phyloP scores from a whole-genome alignment of 75 land plant genomes.

The Pinus albicaulis region DNA sequence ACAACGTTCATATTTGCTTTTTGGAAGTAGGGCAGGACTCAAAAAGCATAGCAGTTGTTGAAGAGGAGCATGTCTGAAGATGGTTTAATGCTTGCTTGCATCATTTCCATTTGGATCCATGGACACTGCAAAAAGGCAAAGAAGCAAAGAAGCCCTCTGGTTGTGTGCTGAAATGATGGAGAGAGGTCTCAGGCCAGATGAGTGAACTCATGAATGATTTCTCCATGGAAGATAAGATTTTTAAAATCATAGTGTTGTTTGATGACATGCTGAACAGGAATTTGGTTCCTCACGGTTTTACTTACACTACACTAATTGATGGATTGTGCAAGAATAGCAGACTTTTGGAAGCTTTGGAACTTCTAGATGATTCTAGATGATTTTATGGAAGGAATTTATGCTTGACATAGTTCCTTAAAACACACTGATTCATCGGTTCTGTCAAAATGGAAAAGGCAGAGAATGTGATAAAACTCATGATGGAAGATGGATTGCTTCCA shows the following conservation, averaged over 20 bases:
- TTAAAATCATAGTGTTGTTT: slow-evolving; percentile 30
- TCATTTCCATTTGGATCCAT: slow-evolving; percentile 68
- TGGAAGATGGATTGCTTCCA: slow-evolving; percentile 23
- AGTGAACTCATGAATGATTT: slow-evolving; percentile 52
- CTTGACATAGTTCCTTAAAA: slow-evolving; percentile 47
- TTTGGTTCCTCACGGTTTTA: slow-evolving; percentile 39
- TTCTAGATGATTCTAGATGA: slow-evolving; percentile 51
- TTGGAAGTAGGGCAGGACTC: slow-evolving; percentile 39
- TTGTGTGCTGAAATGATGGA: slow-evolving; percentile 61
- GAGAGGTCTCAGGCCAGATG: slow-evolving; percentile 31
- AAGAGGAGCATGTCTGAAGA: slow-evolving; percentile 47
- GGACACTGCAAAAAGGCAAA: slow-evolving; percentile 56
- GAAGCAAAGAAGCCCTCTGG: slow-evolving; percentile 54
- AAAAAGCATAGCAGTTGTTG: slow-evolving; percentile 45
- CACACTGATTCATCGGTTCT: slow-evolving; percentile 45
- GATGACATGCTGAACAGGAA: slow-evolving; percentile 48
- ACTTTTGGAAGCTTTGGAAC: slow-evolving; percentile 41
- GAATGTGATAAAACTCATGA: slow-evolving; percentile 39
- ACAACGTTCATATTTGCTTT: slow-evolving; percentile 41
- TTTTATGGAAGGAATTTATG: slow-evolving; percentile 29
- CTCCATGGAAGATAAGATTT: slow-evolving; percentile 37
- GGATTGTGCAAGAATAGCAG: slow-evolving; percentile 42
- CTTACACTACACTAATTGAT: slow-evolving; percentile 58
- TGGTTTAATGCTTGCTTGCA: slow-evolving; percentile 57
- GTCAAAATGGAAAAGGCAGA: slow-evolving; percentile 36